phyloP scores from a whole-genome alignment of 306 rosid species.

The Cicer chorassanicum region DNA sequence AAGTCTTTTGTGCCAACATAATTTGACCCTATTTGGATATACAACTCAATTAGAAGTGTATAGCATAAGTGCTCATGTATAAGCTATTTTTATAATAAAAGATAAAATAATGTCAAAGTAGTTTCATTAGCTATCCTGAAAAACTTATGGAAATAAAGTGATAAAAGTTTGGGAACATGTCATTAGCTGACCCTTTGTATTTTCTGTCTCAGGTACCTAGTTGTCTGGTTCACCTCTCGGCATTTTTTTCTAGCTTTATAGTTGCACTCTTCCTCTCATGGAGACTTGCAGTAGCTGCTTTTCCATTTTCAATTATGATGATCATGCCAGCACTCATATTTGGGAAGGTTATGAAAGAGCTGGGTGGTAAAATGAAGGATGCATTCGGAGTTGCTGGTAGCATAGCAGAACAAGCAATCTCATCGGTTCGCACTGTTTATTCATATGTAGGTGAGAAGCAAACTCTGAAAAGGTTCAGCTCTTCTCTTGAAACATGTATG shows the following conservation, averaged over 20 bases:
- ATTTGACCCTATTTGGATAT: not conserved
- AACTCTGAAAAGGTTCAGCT: conserved; percentile 59
- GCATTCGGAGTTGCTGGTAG: conserved; percentile 75
- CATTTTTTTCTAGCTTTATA: conserved; percentile 61
- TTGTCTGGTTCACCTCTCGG: conserved; percentile 60
- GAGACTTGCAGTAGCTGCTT: conserved; percentile 73
- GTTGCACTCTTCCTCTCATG: conserved; percentile 68
- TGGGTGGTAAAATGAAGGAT: conserved; percentile 56
- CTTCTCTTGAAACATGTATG: conserved; percentile 59
- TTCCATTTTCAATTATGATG: conserved; percentile 72
- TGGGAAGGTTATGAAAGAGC: conserved; percentile 61
- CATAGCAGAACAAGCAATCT: conserved; percentile 82
- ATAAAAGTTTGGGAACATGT: too few species aligned
- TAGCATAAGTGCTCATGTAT: too few species aligned
- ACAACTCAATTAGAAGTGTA: too few species aligned
- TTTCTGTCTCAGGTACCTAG: conserved; percentile 55
- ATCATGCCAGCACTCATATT: conserved; percentile 70
- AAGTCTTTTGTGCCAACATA: not conserved
- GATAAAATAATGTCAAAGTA: too few species aligned
- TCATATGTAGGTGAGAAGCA: conserved; percentile 76
- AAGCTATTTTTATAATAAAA: too few species aligned
- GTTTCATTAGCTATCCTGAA: too few species aligned
- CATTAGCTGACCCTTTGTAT: too few species aligned
- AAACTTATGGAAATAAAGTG: too few species aligned
- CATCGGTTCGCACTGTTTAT: conserved; percentile 70